Conservation (phyloP, 805 yeast genomes). For the Lipomyces kockii region DNA sequence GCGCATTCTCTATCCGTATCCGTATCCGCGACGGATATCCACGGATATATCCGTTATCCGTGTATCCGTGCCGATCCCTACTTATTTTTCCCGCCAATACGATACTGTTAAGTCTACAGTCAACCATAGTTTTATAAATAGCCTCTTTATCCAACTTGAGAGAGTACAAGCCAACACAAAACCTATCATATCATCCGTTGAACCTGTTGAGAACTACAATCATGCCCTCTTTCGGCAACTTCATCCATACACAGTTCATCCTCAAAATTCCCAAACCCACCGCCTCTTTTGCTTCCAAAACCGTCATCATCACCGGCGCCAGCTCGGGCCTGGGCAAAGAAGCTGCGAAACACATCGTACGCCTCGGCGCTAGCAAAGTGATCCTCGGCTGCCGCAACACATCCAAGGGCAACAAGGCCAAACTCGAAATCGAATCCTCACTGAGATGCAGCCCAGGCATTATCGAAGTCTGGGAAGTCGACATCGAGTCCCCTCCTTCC, state of each 20-base stretch:
- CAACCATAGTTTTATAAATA: too few relatives aligned
- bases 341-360: slow-evolving; percentile 14
- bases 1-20: too few relatives aligned
- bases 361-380: slow-evolving; percentile 17
- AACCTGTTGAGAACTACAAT: too few relatives aligned
- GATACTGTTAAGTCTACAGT: too few relatives aligned
- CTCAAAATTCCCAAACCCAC: slow-evolving; percentile 1
- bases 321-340: slow-evolving; percentile 17
- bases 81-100: too few relatives aligned
- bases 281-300: background rate
- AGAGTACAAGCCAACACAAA: too few relatives aligned
- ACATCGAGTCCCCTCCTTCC: background rate
- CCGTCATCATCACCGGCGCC: slow-evolving; percentile 23
- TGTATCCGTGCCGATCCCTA: too few relatives aligned
- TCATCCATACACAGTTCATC: background rate
- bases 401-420: slow-evolving; percentile 10
- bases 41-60: too few relatives aligned
- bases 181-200: too few relatives aligned
- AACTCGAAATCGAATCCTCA: slow-evolving; percentile 11
- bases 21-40: too few relatives aligned
- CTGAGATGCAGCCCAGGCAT: slow-evolving; percentile 1
- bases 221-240: too few relatives aligned
- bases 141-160: too few relatives aligned
- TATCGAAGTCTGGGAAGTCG: slow-evolving; percentile 17
- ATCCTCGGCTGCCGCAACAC: slow-evolving; percentile 20